phyloP scores from a whole-genome alignment of 306 rosid genomes.

The Quercus agrifolia region DNA sequence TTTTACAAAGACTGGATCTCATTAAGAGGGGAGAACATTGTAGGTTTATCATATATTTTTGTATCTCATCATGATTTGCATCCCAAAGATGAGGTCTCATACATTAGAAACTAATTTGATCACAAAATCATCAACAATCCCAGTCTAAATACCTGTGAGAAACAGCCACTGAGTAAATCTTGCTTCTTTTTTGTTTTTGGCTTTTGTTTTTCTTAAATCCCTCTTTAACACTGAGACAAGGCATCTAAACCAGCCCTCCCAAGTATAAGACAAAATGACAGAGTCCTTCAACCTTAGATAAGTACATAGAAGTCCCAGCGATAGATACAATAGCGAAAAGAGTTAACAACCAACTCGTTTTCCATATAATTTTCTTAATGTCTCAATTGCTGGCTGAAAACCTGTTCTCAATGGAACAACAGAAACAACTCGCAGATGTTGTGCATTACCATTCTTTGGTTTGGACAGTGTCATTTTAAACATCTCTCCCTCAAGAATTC shows the following conservation, averaged over 20 bases:
- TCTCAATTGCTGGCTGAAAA: slow-evolving; percentile 51
- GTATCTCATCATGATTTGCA: too few relatives aligned
- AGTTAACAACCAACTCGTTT: slow-evolving; percentile 23
- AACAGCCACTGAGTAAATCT: background rate
- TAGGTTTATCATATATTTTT: too few relatives aligned
- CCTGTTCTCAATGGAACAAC: slow-evolving; percentile 48
- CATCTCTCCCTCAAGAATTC: slow-evolving; percentile 70
- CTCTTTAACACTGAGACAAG: background rate
- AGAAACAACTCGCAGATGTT: slow-evolving; percentile 39
- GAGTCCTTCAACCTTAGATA: background rate
- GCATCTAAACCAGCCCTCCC: background rate
- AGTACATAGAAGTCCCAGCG: background rate
- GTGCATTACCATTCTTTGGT: slow-evolving; percentile 56
- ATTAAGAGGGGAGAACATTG: too few relatives aligned
- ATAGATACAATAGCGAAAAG: background rate
- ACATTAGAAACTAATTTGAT: background rate
- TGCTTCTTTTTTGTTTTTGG: background rate
- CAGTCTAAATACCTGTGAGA: background rate
- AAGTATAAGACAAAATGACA: background rate
- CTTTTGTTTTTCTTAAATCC: background rate
- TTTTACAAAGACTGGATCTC: too few relatives aligned
- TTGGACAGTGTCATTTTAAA: slow-evolving; percentile 48
- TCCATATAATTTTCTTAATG: slow-evolving; percentile 42
- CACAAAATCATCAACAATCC: background rate
- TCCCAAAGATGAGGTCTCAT: background rate